Base-by-base conservation (phyloP, 371 early-diverging fungal species). In the Mucor indicus region DNA sequence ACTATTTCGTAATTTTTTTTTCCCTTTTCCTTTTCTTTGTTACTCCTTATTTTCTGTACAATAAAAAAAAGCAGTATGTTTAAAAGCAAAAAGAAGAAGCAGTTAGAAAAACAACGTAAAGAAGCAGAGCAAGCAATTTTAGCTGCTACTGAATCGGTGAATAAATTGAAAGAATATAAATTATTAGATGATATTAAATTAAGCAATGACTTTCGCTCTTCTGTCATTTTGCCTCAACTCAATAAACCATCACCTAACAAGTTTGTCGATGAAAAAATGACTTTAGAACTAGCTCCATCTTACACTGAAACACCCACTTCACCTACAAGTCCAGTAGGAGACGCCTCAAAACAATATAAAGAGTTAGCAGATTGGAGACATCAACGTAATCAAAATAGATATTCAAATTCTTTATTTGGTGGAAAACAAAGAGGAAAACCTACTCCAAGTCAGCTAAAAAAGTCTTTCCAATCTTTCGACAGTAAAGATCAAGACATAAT, bases 191-290 rank as follows among this genome's bases (percentile, higher is more conserved):
- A 72, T 45, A 55, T 72, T 50, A 48, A 58, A 25, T 38, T 65
- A 20, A 42, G 58, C 21, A 56, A 63, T 24, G 72, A 72, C 54
- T 72, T 72, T 48, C 63, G 69, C n/a, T 57, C 72, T 37, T 72
- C 72, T n/a, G 53, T 67, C 42, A 72, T 72, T 44, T 32, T 72
- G 22, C 66, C 66, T 21, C 62, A 69, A 40, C 46, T 68, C 15
- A 57, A 55, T 16, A 57, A 56, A 44, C 51, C 60, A 31, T 22
- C 48, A 40, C 58, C 24, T 23, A 48, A 40, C 37, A 40, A 42
- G 16, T n/a, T n/a, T n/a, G n/a, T n/a, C n/a, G n/a, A n/a, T n/a
- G n/a, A n/a, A n/a, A n/a, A n/a, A n/a, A 25, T 37, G 53, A 20
- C 42, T 37, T 40, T 46, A 24, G 45, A 32, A 40, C 44, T 40